Percentiles rank a stretch among this genome's conserved stretches.
Conservation (phyloP, 441 rosid species). For the Daphne laureola region DNA sequence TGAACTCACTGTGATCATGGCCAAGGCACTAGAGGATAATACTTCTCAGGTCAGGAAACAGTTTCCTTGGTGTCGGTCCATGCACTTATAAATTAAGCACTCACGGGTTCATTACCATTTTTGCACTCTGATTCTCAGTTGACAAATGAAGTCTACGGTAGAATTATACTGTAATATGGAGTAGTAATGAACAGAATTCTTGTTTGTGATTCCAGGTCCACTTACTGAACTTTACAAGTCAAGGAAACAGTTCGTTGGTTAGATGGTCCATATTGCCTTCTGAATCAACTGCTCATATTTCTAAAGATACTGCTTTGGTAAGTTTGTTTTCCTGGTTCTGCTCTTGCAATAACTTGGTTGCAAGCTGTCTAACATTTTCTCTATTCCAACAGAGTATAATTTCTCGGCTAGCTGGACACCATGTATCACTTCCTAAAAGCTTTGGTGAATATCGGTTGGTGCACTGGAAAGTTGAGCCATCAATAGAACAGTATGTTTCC, state of each 20-base stretch:
- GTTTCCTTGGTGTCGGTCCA: slow-evolving; percentile 1
- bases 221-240: slow-evolving; percentile 39
- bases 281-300: slow-evolving; percentile 36
- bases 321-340: slow-evolving; percentile 11
- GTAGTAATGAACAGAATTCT: background rate
- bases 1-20: slow-evolving; percentile 39
- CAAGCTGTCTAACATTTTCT: slow-evolving; percentile 11
- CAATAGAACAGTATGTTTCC: slow-evolving; percentile 29
- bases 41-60: slow-evolving; percentile 50
- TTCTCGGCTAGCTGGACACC: slow-evolving; percentile 53
- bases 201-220: slow-evolving; percentile 41
- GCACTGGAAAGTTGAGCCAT: slow-evolving; percentile 57
- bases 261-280: slow-evolving; percentile 49
- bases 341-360: slow-evolving; percentile 3
- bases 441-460: slow-evolving; percentile 60
- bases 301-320: slow-evolving; percentile 61
- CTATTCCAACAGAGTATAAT: slow-evolving; percentile 46
- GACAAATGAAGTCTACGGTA: too few relatives aligned
- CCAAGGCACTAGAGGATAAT: slow-evolving; percentile 48
- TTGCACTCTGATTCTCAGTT: too few relatives aligned
- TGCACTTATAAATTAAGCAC: background rate
- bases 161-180: too few relatives aligned
- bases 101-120: too few relatives aligned
- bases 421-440: slow-evolving; percentile 45
- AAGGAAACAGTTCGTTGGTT: slow-evolving; percentile 50